A percentile compares a stretch with the other conserved stretches of the same genome.
Evolutionary conservation across 768 basidiomycete species (phyloP).

Genomic region (Macrolepiota albuminosa): DNA sequence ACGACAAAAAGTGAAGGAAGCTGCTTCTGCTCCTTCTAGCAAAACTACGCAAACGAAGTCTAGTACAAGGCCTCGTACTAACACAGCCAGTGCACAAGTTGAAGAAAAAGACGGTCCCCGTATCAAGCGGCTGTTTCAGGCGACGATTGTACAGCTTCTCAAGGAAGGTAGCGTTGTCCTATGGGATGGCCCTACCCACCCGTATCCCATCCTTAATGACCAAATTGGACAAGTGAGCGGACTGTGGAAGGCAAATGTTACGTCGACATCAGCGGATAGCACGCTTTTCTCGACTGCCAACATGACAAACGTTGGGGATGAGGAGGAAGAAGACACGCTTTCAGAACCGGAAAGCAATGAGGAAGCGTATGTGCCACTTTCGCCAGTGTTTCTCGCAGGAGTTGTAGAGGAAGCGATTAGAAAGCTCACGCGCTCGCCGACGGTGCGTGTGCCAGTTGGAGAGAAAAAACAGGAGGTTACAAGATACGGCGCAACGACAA

Average conservation of each 20-base stretch:
- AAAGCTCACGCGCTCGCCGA: constrained; percentile 22
- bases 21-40: neutral
- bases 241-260: constrained; percentile 46
- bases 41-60: constrained; percentile 1
- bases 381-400: constrained; percentile 41
- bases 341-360: constrained; percentile 62
- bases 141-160: constrained; percentile 58
- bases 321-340: constrained; percentile 39
- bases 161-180: constrained; percentile 71
- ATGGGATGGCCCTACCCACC: constrained; percentile 60
- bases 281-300: constrained; percentile 25
- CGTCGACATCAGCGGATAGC: constrained; percentile 23
- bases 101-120: constrained; percentile 32
- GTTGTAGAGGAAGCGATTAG: constrained; percentile 43
- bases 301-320: constrained; percentile 19
- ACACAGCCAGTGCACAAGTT: constrained; percentile 1
- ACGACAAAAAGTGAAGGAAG: constrained; percentile 35
- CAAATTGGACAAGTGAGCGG: constrained; percentile 21
- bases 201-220: constrained; percentile 19
- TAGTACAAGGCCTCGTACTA: neutral
- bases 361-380: constrained; percentile 64
- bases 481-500: constrained; percentile 23
- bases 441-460: neutral
- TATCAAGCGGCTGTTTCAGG: constrained; percentile 65
- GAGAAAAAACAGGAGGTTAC: constrained; percentile 13